Conservation (phyloP, 768 basidiomycete species). For the Agaricus blazei region DNA sequence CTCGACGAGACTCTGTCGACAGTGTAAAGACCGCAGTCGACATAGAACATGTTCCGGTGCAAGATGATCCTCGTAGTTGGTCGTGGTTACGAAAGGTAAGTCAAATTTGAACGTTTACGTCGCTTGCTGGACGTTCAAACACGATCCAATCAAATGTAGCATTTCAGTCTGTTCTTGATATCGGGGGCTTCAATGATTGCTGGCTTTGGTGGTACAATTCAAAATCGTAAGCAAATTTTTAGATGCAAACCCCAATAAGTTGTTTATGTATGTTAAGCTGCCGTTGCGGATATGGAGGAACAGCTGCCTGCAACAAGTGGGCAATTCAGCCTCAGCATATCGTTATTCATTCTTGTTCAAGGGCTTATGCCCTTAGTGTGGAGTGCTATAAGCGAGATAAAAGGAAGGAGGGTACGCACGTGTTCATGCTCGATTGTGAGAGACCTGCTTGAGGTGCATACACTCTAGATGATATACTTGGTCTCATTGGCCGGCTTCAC, state of each 20-base stretch:
- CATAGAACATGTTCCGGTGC: slow-evolving; percentile 50
- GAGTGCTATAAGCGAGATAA: slow-evolving; percentile 68
- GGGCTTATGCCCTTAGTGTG: slow-evolving; percentile 64
- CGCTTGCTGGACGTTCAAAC: neutral
- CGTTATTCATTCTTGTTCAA: slow-evolving; percentile 71
- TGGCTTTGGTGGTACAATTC: slow-evolving; percentile 53
- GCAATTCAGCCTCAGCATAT: slow-evolving; percentile 64
- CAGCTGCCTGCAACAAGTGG: slow-evolving; percentile 55
- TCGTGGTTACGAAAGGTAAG: slow-evolving; percentile 47
- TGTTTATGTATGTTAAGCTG: slow-evolving; percentile 35
- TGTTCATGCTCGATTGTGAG: neutral
- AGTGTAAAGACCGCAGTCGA: slow-evolving; percentile 20
- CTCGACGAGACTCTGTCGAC: neutral
- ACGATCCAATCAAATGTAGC: slow-evolving; percentile 21
- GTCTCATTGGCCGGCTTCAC: slow-evolving; percentile 47
- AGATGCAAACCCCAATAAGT: neutral
- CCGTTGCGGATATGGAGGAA: slow-evolving; percentile 52
- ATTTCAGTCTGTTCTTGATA: slow-evolving; percentile 40
- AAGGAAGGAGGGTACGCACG: slow-evolving; percentile 58
- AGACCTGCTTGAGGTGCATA: neutral
- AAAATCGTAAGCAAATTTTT: slow-evolving; percentile 46
- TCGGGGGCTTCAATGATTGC: slow-evolving; percentile 52
- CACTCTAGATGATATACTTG: slow-evolving; percentile 44
- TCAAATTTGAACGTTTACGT: slow-evolving; percentile 6
- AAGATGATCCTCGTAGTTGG: slow-evolving; percentile 62